Evolutionary conservation across 2,329 filamentous ascomycete genomes (phyloP).

Genomic region (Botryotinia globosa): DNA sequence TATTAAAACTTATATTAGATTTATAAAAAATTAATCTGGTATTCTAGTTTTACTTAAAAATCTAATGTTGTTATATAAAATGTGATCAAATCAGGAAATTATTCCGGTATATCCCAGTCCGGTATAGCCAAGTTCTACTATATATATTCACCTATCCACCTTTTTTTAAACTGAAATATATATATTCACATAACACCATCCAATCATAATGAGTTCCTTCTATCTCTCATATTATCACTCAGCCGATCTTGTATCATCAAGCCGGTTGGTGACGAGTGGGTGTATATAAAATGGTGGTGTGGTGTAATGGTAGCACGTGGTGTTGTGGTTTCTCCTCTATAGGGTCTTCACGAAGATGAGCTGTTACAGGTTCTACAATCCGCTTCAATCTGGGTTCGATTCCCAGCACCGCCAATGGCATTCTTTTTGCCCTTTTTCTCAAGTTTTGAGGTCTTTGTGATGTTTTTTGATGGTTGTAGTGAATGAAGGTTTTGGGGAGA

Average conservation of each 20-base stretch:
- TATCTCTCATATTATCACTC: background rate
- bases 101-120: too few relatives aligned
- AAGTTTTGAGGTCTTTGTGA: background rate
- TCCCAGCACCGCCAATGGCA: constrained; percentile 6
- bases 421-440: background rate
- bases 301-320: constrained; percentile 22
- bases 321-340: constrained; percentile 17
- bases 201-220: background rate
- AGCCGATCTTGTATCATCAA: background rate
- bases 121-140: too few relatives aligned
- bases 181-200: fast-evolving
- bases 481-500: background rate
- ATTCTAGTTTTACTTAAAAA: too few relatives aligned
- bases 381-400: constrained; percentile 22
- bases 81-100: too few relatives aligned
- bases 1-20: too few relatives aligned
- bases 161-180: background rate
- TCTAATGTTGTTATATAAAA: too few relatives aligned
- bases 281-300: background rate
- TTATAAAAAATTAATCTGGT: too few relatives aligned
- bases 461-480: background rate
- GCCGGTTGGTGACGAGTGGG: background rate
- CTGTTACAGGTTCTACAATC: background rate
- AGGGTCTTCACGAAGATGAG: constrained; percentile 10
- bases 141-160: background rate